Conservation (phyloP, 2,329 filamentous ascomycete genomes). For the Aurifilum marmelostoma region DNA sequence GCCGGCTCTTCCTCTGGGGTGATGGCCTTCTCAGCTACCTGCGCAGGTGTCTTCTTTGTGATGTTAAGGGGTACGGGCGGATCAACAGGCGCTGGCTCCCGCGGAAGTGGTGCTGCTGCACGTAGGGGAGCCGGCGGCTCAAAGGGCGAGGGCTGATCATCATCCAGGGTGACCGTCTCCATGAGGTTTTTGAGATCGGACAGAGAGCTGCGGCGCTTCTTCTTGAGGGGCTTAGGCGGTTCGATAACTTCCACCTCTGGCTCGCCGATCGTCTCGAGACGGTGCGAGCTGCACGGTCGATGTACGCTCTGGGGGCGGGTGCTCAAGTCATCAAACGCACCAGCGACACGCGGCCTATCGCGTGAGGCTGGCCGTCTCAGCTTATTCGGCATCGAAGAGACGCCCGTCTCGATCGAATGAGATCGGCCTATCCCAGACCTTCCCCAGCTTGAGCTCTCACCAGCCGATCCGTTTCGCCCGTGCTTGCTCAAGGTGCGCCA, state of each 20-base stretch:
- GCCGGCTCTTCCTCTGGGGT: conserved; percentile 34
- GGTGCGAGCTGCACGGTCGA: conserved; percentile 61
- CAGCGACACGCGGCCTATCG: conserved; percentile 63
- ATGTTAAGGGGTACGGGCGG: background rate
- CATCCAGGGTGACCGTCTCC: conserved; percentile 59
- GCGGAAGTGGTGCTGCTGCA: background rate
- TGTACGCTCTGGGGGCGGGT: conserved; percentile 37
- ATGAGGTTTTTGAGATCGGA: conserved; percentile 77
- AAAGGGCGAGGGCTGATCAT: conserved; percentile 15
- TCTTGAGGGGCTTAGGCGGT: conserved; percentile 55
- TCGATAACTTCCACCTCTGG: conserved; percentile 49
- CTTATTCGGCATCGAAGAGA: conserved; percentile 51
- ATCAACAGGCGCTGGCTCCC: background rate
- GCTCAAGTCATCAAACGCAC: conserved; percentile 61
- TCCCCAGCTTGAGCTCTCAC: conserved; percentile 66
- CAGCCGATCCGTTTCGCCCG: conserved; percentile 61
- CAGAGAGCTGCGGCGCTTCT: conserved; percentile 87
- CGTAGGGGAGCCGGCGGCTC: background rate
- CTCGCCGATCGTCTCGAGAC: conserved; percentile 62
- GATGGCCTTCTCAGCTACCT: conserved; percentile 31
- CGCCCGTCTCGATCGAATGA: conserved; percentile 75
- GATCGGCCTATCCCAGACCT: conserved; percentile 70
- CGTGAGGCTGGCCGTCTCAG: conserved; percentile 57
- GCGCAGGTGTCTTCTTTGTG: conserved; percentile 24
- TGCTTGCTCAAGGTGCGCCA: conserved; percentile 90